These are phyloP conservation scores for Fistulifera pelliculosa DNA, from an alignment of 108 stramenopile species.

Conservation along the genomic window DNA sequence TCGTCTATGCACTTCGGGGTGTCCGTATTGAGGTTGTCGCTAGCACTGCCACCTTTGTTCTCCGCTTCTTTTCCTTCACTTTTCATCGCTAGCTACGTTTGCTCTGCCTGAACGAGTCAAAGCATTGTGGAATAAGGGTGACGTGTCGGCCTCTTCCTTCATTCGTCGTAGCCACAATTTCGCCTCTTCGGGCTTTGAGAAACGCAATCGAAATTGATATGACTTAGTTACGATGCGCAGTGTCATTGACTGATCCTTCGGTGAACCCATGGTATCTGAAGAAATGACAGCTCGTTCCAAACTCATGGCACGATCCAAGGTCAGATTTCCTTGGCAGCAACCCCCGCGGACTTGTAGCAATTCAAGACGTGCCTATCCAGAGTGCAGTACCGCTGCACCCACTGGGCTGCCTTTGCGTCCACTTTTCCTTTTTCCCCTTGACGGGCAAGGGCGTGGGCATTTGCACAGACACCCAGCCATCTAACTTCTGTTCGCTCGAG, in stretches of 20 bases:
- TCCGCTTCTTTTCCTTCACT: conserved; percentile 29
- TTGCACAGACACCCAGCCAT: not conserved
- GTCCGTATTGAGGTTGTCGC: conserved; percentile 8
- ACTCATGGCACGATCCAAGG: conserved; percentile 69
- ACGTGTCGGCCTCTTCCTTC: conserved; percentile 55
- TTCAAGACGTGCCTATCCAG: conserved; percentile 91
- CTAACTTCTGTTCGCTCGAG: not conserved
- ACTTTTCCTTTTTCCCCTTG: conserved; percentile 7
- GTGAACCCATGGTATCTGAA: conserved; percentile 17
- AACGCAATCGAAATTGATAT: conserved; percentile 69
- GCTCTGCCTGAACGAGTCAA: not conserved
- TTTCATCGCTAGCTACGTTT: conserved; percentile 25
- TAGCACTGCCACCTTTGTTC: conserved; percentile 1
- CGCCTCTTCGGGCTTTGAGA: conserved; percentile 50
- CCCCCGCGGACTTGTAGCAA: conserved; percentile 61
- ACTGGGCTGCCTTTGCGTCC: conserved; percentile 11
- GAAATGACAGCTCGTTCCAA: conserved; percentile 68
- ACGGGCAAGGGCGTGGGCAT: not conserved
- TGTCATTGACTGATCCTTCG: conserved; percentile 41
- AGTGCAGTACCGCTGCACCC: conserved; percentile 68
- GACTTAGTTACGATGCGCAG: conserved; percentile 62
- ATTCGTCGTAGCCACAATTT: conserved; percentile 58
- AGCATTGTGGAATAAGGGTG: conserved; percentile 42
- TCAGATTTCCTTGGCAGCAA: conserved; percentile 1
- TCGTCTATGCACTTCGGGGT: conserved; percentile 22